phyloP scores from a whole-genome alignment of 2,329 filamentous ascomycete genomes.

The Myotisia sp. region DNA sequence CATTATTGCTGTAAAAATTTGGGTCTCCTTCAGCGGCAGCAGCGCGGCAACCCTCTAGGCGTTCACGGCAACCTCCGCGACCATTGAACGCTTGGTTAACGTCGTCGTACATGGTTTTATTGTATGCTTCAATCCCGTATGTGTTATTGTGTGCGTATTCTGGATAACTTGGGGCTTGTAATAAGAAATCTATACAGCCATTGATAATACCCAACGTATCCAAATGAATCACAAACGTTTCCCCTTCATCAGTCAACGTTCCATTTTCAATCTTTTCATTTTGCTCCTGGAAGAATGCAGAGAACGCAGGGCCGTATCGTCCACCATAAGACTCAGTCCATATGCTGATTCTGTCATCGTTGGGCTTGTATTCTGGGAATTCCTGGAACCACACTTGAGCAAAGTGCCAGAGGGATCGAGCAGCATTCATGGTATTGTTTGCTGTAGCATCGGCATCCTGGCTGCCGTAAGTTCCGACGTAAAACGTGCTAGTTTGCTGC shows the following conservation, averaged over 20 bases:
- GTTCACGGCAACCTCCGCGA: constrained; percentile 40
- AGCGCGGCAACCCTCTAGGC: constrained; percentile 38
- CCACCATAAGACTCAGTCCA: constrained; percentile 36
- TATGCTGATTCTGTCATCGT: constrained; percentile 37
- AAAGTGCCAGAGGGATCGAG: constrained; percentile 45
- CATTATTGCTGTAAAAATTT: constrained; percentile 32
- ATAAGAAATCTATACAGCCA: constrained; percentile 51
- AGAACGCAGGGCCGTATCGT: constrained; percentile 30
- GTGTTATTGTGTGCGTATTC: constrained; percentile 33
- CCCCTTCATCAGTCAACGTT: constrained; percentile 14
- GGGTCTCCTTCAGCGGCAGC: constrained; percentile 37
- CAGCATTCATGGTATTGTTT: constrained; percentile 39
- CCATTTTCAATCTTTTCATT: constrained; percentile 28
- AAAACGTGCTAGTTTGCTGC: constrained; percentile 35
- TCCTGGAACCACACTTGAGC: constrained; percentile 48
- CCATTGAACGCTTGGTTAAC: constrained; percentile 19
- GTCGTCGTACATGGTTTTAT: constrained; percentile 6
- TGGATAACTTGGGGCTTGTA: constrained; percentile 36
- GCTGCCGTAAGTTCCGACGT: constrained; percentile 39
- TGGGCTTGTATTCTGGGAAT: constrained; percentile 48
- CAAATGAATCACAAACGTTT: constrained; percentile 8
- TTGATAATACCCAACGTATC: constrained; percentile 22
- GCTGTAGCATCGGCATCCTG: constrained; percentile 31
- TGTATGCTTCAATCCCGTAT: constrained; percentile 47
- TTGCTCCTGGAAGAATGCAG: constrained; percentile 29